A percentile compares a stretch with the other conserved stretches of the same genome.
Evolutionary conservation across 2,329 filamentous ascomycete species (phyloP).

Genomic region (Aspergillus eucalypticola): DNA sequence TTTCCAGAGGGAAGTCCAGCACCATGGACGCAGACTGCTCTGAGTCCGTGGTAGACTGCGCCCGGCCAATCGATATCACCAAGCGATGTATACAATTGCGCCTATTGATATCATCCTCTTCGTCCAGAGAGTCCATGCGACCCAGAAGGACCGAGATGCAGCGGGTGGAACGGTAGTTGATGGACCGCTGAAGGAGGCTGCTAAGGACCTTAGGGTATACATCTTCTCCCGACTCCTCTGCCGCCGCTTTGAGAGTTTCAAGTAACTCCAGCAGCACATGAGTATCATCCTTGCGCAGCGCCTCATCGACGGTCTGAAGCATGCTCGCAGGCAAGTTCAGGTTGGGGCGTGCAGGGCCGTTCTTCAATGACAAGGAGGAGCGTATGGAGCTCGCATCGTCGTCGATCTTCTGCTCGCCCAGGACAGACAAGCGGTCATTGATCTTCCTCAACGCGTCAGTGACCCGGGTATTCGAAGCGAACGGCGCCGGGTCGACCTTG

Average conservation of each 20-base stretch:
- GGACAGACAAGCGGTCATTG: constrained; percentile 85
- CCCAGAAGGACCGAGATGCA: constrained; percentile 72
- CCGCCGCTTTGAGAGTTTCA: constrained; percentile 56
- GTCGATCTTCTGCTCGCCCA: constrained; percentile 73
- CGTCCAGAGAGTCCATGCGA: constrained; percentile 71
- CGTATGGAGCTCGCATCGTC: constrained; percentile 74
- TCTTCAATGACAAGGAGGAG: constrained; percentile 70
- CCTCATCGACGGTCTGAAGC: constrained; percentile 44
- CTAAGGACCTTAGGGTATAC: constrained; percentile 64
- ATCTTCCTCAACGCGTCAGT: constrained; percentile 65
- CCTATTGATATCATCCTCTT: constrained; percentile 88
- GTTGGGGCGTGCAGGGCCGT: constrained; percentile 72
- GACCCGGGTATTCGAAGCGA: constrained; percentile 72
- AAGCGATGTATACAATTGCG: constrained; percentile 91
- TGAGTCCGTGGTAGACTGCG: constrained; percentile 57
- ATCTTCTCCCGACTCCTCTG: constrained; percentile 59
- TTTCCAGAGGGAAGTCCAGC: constrained; percentile 54
- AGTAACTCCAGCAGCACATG: constrained; percentile 53
- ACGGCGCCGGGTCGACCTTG: constrained; percentile 85
- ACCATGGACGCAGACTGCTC: constrained; percentile 57
- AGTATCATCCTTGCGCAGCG: constrained; percentile 43
- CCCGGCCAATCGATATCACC: constrained; percentile 86
- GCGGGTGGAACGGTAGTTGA: constrained; percentile 69
- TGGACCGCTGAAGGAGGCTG: constrained; percentile 51
- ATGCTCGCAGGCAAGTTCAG: constrained; percentile 67